Percentiles rank a stretch among this genome's conserved stretches.
These are phyloP conservation scores for Hortaea werneckii DNA, from an alignment of 2,329 filamentous ascomycete species.

Conservation along the genomic window DNA sequence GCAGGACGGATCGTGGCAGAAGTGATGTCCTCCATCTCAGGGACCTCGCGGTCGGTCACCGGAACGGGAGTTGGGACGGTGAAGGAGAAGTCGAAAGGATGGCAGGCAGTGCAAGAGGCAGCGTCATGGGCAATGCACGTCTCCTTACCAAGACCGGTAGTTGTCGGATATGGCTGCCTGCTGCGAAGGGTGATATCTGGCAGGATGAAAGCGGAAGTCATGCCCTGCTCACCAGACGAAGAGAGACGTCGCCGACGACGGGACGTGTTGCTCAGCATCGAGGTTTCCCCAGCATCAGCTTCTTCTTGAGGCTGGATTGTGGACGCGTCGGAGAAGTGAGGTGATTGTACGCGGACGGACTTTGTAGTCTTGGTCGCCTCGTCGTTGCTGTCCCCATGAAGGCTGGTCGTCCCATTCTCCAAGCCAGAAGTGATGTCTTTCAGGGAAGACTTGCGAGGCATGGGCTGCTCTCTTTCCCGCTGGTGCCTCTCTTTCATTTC, in stretches of 20 bases:
- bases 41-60: slow-evolving; percentile 24
- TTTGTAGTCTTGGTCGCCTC: slow-evolving; percentile 22
- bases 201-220: slow-evolving; percentile 54
- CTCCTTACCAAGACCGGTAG: slow-evolving; percentile 6
- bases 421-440: slow-evolving; percentile 36
- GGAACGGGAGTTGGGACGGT: slow-evolving; percentile 33
- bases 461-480: slow-evolving; percentile 19
- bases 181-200: slow-evolving; percentile 49
- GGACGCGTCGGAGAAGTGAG: slow-evolving; percentile 22
- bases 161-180: background rate
- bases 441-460: slow-evolving; percentile 45
- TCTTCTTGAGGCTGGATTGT: slow-evolving; percentile 21
- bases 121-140: slow-evolving; percentile 30
- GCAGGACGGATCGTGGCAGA: slow-evolving; percentile 51
- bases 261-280: slow-evolving; percentile 39
- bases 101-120: slow-evolving; percentile 47
- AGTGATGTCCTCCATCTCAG: slow-evolving; percentile 35
- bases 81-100: slow-evolving; percentile 23
- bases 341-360: slow-evolving; percentile 27
- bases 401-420: slow-evolving; percentile 26
- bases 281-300: slow-evolving; percentile 30
- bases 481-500: slow-evolving; percentile 34
- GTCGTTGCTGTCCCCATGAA: slow-evolving; percentile 10
- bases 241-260: slow-evolving; percentile 34
- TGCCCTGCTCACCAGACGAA: slow-evolving; percentile 34